Conservation (phyloP, 352 stramenopile species). For the Peronosclerospora sorghi region DNA sequence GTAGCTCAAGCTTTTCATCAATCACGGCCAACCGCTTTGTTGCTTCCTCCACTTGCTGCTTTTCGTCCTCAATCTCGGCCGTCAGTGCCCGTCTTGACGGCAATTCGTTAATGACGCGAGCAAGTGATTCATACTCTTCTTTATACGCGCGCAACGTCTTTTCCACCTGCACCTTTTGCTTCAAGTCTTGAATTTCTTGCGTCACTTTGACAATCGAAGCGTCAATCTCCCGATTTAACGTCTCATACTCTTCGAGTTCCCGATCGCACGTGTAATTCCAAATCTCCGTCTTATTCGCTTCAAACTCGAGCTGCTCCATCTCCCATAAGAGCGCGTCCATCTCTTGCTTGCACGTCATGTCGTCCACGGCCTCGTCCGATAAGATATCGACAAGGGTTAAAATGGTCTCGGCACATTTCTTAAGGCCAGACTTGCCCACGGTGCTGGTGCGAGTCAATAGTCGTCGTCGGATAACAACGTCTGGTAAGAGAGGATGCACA, state of each 20-base stretch:
- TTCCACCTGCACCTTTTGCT: conserved; percentile 62
- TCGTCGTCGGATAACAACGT: conserved; percentile 55
- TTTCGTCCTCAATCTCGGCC: conserved; percentile 44
- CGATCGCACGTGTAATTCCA: conserved; percentile 72
- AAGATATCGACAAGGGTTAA: conserved; percentile 52
- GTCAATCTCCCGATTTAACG: conserved; percentile 74
- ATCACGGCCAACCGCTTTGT: conserved; percentile 40
- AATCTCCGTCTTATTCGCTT: conserved; percentile 73
- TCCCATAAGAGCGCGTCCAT: conserved; percentile 77
- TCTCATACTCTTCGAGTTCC: conserved; percentile 74
- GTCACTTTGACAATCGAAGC: conserved; percentile 46
- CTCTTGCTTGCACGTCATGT: conserved; percentile 45
- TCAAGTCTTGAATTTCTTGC: conserved; percentile 69
- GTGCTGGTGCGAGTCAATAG: conserved; percentile 72
- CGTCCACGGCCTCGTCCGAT: conserved; percentile 51
- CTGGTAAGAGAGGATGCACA: conserved; percentile 9
- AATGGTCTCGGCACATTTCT: conserved; percentile 68
- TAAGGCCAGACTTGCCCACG: conserved; percentile 68
- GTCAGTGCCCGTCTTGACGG: conserved; percentile 50
- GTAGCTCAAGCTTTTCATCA: conserved; percentile 51
- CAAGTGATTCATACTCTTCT: conserved; percentile 83
- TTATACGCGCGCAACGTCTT: conserved; percentile 75
- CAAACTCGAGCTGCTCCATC: conserved; percentile 75
- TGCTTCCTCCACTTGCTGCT: conserved; percentile 47
- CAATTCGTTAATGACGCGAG: conserved; percentile 72